A percentile compares a stretch with the other conserved stretches of the same genome.
phyloP scores from a whole-genome alignment of 2,329 filamentous ascomycete species.

The Raffaelea arxii region DNA sequence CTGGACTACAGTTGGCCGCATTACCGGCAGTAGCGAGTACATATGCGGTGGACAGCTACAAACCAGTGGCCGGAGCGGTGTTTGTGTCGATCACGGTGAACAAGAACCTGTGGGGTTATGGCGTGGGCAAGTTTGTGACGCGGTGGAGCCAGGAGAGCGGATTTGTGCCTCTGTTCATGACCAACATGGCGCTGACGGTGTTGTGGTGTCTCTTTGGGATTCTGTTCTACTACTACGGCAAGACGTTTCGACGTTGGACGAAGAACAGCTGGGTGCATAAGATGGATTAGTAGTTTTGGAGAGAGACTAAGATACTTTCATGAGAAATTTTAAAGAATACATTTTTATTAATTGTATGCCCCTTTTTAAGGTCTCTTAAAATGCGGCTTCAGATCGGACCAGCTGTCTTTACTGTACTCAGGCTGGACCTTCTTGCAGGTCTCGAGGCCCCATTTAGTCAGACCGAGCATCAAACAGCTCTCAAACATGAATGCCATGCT shows the following conservation, averaged over 20 bases:
- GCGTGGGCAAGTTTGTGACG: constrained; percentile 19
- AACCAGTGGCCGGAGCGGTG: constrained; percentile 45
- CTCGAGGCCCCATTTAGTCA: neutral
- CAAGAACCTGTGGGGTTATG: constrained; percentile 21
- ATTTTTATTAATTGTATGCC: too few species aligned
- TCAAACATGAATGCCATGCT: constrained; percentile 62
- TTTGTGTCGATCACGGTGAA: constrained; percentile 19
- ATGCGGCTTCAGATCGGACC: neutral
- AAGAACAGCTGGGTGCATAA: constrained; percentile 19
- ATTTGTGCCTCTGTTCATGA: constrained; percentile 16
- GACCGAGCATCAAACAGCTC: constrained; percentile 19
- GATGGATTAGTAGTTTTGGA: neutral
- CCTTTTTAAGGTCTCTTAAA: too few species aligned
- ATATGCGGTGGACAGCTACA: constrained; percentile 56
- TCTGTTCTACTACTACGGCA: constrained; percentile 19
- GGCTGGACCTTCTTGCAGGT: neutral
- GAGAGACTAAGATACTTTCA: neutral
- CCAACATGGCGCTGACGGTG: constrained; percentile 18
- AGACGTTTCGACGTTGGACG: constrained; percentile 24
- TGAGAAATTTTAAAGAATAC: too few species aligned
- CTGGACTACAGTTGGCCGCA: constrained; percentile 28
- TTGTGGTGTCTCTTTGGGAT: constrained; percentile 14
- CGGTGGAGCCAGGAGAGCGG: constrained; percentile 16
- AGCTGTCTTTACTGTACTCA: neutral
- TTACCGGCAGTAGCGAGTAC: constrained; percentile 48